Conservation (phyloP, 352 stramenopile genomes). For the Phytophthora podocarpi region DNA sequence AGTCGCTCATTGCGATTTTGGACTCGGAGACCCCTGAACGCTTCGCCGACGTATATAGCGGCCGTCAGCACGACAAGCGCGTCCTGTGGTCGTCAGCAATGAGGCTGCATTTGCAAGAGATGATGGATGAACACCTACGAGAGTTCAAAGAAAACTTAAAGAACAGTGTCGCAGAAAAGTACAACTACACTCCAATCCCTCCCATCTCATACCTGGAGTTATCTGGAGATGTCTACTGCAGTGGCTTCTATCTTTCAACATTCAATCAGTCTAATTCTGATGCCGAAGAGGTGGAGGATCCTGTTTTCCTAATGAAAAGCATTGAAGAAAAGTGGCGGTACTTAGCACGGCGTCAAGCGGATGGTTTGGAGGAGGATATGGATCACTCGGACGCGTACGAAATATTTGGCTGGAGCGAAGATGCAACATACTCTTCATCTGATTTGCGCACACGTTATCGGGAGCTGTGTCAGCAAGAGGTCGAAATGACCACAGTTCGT, state of each 20-base stretch:
- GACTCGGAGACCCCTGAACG: slow-evolving; percentile 63
- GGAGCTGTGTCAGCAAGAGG: slow-evolving; percentile 57
- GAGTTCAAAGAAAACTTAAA: slow-evolving; percentile 69
- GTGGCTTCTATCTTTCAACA: slow-evolving; percentile 74
- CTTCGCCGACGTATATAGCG: slow-evolving; percentile 73
- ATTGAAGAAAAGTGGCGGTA: slow-evolving; percentile 83
- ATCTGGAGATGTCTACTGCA: slow-evolving; percentile 78
- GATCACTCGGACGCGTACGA: slow-evolving; percentile 63
- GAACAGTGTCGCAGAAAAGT: slow-evolving; percentile 57
- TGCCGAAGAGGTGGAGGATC: slow-evolving; percentile 73
- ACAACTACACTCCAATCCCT: slow-evolving; percentile 69
- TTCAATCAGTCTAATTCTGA: slow-evolving; percentile 60
- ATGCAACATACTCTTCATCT: slow-evolving; percentile 43
- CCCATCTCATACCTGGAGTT: slow-evolving; percentile 73
- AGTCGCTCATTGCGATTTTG: slow-evolving; percentile 71
- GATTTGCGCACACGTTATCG: slow-evolving; percentile 69
- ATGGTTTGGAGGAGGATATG: slow-evolving; percentile 45
- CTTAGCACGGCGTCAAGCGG: slow-evolving; percentile 49
- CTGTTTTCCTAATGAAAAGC: slow-evolving; percentile 73
- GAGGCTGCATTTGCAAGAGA: slow-evolving; percentile 70
- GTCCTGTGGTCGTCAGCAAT: slow-evolving; percentile 76
- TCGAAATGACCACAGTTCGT: slow-evolving; percentile 55
- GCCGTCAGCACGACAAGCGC: slow-evolving; percentile 62
- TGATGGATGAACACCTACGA: slow-evolving; percentile 75
- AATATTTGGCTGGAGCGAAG: slow-evolving; percentile 69